Conservation (phyloP, 176 grass and related monocot genomes). For the Oryza glumipatula region DNA sequence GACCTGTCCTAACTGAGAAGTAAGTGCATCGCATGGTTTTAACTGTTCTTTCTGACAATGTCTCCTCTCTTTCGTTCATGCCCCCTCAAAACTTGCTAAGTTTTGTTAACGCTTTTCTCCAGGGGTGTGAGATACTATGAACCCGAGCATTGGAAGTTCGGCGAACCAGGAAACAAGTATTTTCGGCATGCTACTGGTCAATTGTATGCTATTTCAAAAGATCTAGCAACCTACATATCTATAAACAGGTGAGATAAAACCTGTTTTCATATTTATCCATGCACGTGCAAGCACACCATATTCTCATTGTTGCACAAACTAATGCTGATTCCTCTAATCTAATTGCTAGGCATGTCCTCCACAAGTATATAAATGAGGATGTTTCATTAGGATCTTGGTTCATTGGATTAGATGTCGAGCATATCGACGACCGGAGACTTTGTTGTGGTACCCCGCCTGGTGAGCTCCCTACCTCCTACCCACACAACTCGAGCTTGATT, state of each 20-base stretch:
- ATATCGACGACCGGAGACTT: slow-evolving; percentile 78
- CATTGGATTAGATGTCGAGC: slow-evolving; percentile 77
- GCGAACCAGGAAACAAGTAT: slow-evolving; percentile 69
- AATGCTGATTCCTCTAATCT: slow-evolving; percentile 22
- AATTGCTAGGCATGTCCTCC: slow-evolving; percentile 67
- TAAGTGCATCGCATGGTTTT: slow-evolving; percentile 39
- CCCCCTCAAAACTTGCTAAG: slow-evolving; percentile 22
- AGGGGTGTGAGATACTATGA: slow-evolving; percentile 80
- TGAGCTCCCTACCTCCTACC: slow-evolving; percentile 39
- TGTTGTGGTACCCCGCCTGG: slow-evolving; percentile 93
- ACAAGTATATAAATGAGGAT: slow-evolving; percentile 89
- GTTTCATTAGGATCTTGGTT: slow-evolving; percentile 90
- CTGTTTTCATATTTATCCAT: background rate
- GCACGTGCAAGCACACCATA: background rate
- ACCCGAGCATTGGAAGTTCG: slow-evolving; percentile 78
- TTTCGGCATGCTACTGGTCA: slow-evolving; percentile 76
- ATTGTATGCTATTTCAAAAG: slow-evolving; percentile 75
- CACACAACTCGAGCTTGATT: too few relatives aligned
- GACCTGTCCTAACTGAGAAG: slow-evolving; percentile 86
- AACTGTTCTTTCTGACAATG: background rate
- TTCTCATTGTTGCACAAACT: slow-evolving; percentile 24
- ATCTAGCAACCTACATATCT: slow-evolving; percentile 75
- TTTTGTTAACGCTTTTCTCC: background rate
- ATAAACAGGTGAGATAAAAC: slow-evolving; percentile 62
- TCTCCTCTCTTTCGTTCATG: background rate